Evolutionary conservation across 371 early-diverging fungal genomes (phyloP).

Genomic region (Mucor lusitanicus): DNA sequence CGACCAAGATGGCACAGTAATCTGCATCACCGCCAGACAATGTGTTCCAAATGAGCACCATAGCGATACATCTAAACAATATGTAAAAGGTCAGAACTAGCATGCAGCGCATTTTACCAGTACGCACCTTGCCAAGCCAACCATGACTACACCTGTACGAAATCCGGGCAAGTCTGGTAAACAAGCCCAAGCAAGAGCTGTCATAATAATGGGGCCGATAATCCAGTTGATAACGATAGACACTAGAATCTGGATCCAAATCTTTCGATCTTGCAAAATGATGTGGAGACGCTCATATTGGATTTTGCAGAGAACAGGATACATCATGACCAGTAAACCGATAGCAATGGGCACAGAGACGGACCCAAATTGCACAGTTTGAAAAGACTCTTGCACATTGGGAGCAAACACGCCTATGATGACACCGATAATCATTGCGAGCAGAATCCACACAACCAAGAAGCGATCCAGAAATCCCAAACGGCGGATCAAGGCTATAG

Average conservation of each 20-base stretch:
- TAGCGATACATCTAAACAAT: slow-evolving; percentile 68
- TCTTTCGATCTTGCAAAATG: slow-evolving; percentile 36
- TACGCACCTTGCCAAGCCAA: slow-evolving; percentile 60
- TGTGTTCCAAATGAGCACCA: slow-evolving; percentile 80
- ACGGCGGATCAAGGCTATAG: slow-evolving; percentile 27
- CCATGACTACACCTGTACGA: slow-evolving; percentile 74
- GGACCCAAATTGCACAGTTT: slow-evolving; percentile 58
- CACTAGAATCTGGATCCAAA: slow-evolving; percentile 52
- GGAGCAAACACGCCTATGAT: slow-evolving; percentile 71
- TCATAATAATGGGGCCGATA: slow-evolving; percentile 72
- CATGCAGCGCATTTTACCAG: not conserved
- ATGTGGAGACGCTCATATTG: slow-evolving; percentile 56
- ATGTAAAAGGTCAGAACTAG: not conserved
- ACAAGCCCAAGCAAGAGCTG: slow-evolving; percentile 72
- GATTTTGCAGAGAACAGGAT: slow-evolving; percentile 72
- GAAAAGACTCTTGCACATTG: slow-evolving; percentile 51
- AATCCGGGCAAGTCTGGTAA: slow-evolving; percentile 70
- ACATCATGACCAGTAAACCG: slow-evolving; percentile 74
- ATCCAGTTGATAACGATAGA: slow-evolving; percentile 72
- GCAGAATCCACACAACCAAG: slow-evolving; percentile 56
- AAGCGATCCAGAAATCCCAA: slow-evolving; percentile 54
- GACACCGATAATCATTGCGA: slow-evolving; percentile 71
- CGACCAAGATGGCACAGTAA: slow-evolving; percentile 72
- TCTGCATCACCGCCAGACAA: slow-evolving; percentile 68
- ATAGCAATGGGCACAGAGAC: slow-evolving; percentile 72